Conservation (phyloP, 371 early-diverging fungal species). For the Apophysomyces sp. region DNA sequence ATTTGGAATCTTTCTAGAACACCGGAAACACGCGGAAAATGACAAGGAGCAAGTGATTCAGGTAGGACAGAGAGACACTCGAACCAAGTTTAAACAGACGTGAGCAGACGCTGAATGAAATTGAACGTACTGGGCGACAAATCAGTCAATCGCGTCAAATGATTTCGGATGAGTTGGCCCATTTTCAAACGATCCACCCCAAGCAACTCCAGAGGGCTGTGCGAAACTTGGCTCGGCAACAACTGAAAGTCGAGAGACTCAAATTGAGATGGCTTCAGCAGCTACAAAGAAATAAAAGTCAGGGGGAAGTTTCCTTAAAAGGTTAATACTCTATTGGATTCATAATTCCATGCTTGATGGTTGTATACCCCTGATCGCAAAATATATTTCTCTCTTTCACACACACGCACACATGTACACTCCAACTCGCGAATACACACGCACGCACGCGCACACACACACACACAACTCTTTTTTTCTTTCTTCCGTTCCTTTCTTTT, state of each 20-base stretch:
- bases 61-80: conserved; percentile 15
- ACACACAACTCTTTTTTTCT: neutral
- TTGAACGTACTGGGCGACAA: conserved; percentile 32
- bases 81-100: neutral
- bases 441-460: neutral
- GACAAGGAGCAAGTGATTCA: conserved; percentile 32
- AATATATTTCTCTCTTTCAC: neutral
- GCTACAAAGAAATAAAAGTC: neutral
- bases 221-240: conserved; percentile 1
- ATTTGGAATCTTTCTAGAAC: conserved; percentile 24
- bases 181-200: conserved; percentile 39
- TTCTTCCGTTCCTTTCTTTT: conserved; percentile 13
- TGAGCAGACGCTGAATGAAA: conserved; percentile 31
- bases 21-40: conserved; percentile 21
- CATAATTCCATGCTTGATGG: neutral
- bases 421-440: neutral
- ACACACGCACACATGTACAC: neutral
- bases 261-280: conserved; percentile 16
- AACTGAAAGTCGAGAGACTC: conserved; percentile 18
- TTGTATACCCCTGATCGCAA: conserved; percentile 1
- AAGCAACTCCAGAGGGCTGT: conserved; percentile 20
- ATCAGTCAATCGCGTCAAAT: conserved; percentile 42
- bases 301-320: neutral
- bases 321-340: neutral
- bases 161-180: conserved; percentile 48